phyloP scores from a whole-genome alignment of 23 red algal species.

The Gracilaria caudata region DNA sequence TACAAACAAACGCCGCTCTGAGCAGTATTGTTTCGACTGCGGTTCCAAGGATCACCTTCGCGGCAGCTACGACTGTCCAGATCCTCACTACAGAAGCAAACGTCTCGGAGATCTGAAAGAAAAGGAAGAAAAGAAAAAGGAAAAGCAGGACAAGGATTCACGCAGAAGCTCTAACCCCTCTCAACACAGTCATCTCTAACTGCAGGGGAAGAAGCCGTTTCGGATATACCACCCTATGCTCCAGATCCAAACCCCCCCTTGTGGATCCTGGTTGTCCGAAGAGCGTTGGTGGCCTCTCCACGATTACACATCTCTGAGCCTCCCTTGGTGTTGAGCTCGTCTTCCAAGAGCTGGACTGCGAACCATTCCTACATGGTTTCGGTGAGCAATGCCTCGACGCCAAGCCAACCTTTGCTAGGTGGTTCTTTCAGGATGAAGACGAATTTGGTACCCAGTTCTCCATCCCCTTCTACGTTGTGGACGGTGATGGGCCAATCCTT shows the following conservation, averaged over 20 bases:
- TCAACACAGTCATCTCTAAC: neutral
- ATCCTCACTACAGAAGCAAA: too few species aligned
- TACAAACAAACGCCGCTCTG: too few species aligned
- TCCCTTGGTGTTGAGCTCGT: neutral
- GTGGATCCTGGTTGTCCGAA: neutral
- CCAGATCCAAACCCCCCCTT: neutral
- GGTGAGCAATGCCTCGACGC: neutral
- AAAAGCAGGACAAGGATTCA: neutral
- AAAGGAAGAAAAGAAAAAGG: neutral
- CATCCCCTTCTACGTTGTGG: slow-evolving; percentile 1
- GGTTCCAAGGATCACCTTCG: too few species aligned
- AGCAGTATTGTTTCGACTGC: too few species aligned
- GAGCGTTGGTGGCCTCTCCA: neutral
- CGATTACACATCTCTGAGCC: neutral
- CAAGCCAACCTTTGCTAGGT: neutral
- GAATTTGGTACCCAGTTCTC: neutral
- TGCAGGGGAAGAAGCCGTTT: neutral
- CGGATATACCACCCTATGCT: neutral
- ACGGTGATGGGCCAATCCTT: slow-evolving; percentile 7
- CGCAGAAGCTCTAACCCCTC: neutral
- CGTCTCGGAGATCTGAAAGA: neutral
- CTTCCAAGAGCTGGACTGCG: neutral
- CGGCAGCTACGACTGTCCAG: neutral
- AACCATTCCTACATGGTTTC: slow-evolving; percentile 1
- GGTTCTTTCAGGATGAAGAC: neutral